phyloP scores from a whole-genome alignment of 2,329 filamentous ascomycete species.

The Ascosphaera apis region DNA sequence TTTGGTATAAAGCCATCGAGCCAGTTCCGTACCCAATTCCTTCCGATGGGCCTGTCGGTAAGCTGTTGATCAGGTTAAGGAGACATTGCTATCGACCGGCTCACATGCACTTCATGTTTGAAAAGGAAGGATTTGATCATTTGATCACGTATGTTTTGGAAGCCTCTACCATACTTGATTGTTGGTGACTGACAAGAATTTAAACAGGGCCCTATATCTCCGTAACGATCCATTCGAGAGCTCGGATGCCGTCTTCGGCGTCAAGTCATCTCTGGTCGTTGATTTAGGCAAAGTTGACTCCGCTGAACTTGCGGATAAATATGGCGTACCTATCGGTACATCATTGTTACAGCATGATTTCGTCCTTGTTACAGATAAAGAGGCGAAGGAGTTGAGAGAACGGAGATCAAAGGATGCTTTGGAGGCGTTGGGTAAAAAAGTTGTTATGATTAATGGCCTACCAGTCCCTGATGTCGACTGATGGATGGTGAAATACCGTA shows the following conservation, averaged over 20 bases:
- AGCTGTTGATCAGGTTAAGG: conserved; percentile 39
- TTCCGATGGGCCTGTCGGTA: conserved; percentile 61
- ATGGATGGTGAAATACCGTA: conserved; percentile 4
- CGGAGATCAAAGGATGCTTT: conserved; percentile 44
- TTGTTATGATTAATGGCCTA: conserved; percentile 54
- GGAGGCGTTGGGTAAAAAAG: conserved; percentile 38
- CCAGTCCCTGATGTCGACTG: conserved; percentile 48
- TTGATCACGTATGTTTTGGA: conserved; percentile 48
- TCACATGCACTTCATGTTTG: conserved; percentile 79
- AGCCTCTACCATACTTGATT: neutral
- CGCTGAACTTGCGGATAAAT: conserved; percentile 30
- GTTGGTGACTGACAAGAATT: neutral
- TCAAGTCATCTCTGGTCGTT: conserved; percentile 58
- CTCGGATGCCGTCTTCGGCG: conserved; percentile 66
- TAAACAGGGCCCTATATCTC: conserved; percentile 45
- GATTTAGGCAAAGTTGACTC: conserved; percentile 33
- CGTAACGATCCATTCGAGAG: conserved; percentile 61
- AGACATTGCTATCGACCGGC: conserved; percentile 57
- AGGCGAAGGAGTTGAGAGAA: conserved; percentile 43
- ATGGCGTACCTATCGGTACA: conserved; percentile 39
- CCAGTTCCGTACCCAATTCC: conserved; percentile 74
- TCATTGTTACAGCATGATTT: conserved; percentile 51
- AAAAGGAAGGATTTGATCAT: conserved; percentile 54
- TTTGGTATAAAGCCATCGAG: conserved; percentile 69
- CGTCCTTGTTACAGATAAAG: conserved; percentile 47